Base-by-base conservation (phyloP, 225 moss, liverwort and hornwort genomes). In the Physcomitrellopsis africana region DNA sequence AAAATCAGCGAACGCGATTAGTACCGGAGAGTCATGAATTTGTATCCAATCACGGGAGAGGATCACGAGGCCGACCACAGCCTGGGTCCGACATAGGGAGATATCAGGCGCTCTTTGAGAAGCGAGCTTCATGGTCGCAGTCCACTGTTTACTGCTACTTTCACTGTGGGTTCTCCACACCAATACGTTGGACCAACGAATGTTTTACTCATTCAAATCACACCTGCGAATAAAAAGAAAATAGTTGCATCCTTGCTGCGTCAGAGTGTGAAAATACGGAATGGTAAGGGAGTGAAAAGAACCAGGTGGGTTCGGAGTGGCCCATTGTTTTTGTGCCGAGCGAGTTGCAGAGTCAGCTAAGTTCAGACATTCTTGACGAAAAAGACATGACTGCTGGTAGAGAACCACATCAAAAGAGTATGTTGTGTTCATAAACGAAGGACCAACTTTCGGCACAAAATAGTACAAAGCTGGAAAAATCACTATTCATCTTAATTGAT, bases 91-190 rank as follows among this genome's bases (percentile, higher is more conserved):
- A 53, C 17, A 43, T 68, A 59, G 23, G 77, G 51, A 9, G 70
- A 48, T 19, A 69, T 80, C 15, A 90, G 51, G 18, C 90, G 76
- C 19, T 82, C 82, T 67, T 86, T 86, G 77, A 91, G 76, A 20
- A 86, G 49, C 55, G 61, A 63, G 88, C 51, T 44, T 88, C 75
- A 23, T 73, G 73, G 32, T 81, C 82, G 41, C 82, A 82, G 63
- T 86, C 82, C 57, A 91, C 91, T 11, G 88, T 2, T 82, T 10
- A 91, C 81, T 56, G 88, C 91, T 67, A 91, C 91, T 79, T 88
- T 91, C 72, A 91, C 84, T 16, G 11, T 22, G 5, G 91, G 86
- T 60, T 67, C 76, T 57, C 81, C 79, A 84, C 86, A 84, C 91
- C 88, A 91, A 37, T 78, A 76, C 62, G 86, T 88, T 13, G 77